Conservation (phyloP, 2,329 filamentous ascomycete species). For the Stagonosporopsis chrysanthemi region DNA sequence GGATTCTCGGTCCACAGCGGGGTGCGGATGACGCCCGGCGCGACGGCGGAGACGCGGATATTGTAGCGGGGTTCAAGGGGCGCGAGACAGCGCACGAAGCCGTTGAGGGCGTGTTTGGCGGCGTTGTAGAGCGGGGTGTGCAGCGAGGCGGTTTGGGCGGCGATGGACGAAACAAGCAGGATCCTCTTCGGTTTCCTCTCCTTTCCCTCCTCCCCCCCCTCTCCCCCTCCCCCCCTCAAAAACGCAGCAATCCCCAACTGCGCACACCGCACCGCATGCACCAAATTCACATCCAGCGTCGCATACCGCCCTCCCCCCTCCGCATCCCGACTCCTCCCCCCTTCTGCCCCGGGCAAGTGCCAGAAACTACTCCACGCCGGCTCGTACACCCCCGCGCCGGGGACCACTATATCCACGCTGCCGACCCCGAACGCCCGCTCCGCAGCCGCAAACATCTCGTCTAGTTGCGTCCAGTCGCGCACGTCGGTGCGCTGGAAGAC, state of each 20-base stretch:
- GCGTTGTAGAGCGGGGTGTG: constrained; percentile 55
- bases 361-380: constrained; percentile 59
- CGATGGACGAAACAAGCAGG: constrained; percentile 55
- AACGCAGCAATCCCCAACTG: constrained; percentile 58
- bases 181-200: constrained; percentile 49
- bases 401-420: constrained; percentile 57
- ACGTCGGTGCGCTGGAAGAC: constrained; percentile 57
- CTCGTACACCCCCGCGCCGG: constrained; percentile 59
- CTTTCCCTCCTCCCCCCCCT: no score
- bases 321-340: constrained; percentile 33
- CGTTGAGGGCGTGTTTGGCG: constrained; percentile 55
- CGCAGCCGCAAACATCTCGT: constrained; percentile 43
- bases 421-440: constrained; percentile 42
- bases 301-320: constrained; percentile 44
- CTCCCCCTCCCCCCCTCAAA: constrained; percentile 24
- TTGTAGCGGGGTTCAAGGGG: constrained; percentile 58
- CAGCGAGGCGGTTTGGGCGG: constrained; percentile 52
- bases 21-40: constrained; percentile 67
- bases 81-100: constrained; percentile 59
- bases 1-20: constrained; percentile 69
- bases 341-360: constrained; percentile 52
- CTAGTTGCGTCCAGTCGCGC: constrained; percentile 45
- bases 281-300: constrained; percentile 57
- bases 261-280: constrained; percentile 57
- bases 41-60: constrained; percentile 66